phyloP scores from a whole-genome alignment of 2,329 filamentous ascomycete genomes.

The Eutypa lata region DNA sequence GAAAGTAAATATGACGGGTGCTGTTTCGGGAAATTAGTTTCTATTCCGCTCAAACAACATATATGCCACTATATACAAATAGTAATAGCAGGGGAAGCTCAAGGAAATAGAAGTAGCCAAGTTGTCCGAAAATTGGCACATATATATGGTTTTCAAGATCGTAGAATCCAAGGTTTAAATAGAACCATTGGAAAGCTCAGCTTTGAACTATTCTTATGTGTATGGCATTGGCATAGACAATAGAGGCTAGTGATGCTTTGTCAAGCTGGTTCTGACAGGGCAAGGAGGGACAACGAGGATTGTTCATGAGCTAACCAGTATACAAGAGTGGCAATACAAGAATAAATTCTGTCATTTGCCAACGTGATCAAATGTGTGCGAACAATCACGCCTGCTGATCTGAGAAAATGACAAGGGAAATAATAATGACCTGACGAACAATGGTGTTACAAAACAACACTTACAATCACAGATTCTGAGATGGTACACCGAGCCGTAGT shows the following conservation, averaged over 20 bases:
- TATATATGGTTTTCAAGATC: not conserved
- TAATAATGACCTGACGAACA: too few species aligned
- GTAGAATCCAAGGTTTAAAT: not conserved
- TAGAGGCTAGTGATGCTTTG: constrained; percentile 5
- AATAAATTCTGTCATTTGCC: constrained; percentile 4
- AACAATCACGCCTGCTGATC: not conserved
- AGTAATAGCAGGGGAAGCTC: too few species aligned
- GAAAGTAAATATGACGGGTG: constrained; percentile 10
- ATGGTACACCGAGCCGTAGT: not conserved
- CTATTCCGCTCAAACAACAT: not conserved
- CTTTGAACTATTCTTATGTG: not conserved
- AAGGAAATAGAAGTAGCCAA: too few species aligned
- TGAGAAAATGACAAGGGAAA: not conserved
- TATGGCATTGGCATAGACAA: not conserved
- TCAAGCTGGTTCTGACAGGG: constrained; percentile 6
- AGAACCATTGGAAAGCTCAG: not conserved
- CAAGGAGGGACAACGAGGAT: constrained; percentile 16
- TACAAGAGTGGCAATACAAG: constrained; percentile 6
- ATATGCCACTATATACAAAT: not conserved
- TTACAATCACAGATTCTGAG: not conserved
- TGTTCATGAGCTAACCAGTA: constrained; percentile 15
- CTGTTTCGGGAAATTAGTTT: constrained; percentile 9
- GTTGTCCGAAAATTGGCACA: too few species aligned
- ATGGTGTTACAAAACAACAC: not conserved
- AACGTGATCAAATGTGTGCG: not conserved